Base-by-base conservation (phyloP, 805 yeast genomes). In the Blastobotrys mokoenaii region DNA sequence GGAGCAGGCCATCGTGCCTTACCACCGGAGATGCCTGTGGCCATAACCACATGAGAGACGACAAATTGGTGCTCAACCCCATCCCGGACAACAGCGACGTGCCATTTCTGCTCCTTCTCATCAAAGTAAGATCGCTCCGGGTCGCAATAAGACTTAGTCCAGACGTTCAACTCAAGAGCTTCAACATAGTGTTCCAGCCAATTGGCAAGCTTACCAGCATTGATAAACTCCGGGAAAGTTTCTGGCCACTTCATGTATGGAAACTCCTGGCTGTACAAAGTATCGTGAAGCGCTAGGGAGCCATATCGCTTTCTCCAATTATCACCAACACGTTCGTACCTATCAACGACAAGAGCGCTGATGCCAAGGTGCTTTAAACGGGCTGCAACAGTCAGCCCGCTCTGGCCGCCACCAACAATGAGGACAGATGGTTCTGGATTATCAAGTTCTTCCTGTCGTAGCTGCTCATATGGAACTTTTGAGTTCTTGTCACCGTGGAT, bases 371-470 rank as follows among this genome's bases (percentile, higher is more conserved):
- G 55, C 46, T 67, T 67, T 53, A 70, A 57, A 43, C 73, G 57
- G 1, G 74, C 72, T 29, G 74, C 73, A 29, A 63, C 53, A 25
- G 65, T 66, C 29, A 71, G 55, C 3, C 74, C 74, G 48, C 67
- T 64, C 54, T 71, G 76, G 18, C 76, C 74, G 45, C 72, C 76
- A 33, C 76, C 74, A 38, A 71, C 69, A 48, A 71, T 58, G 34
- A 71, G 57, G 17, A 70, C 74, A 15, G 63, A 42, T 3, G 74
- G 74, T 50, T 68, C 65, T 2, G 52, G 52, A 37, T 50, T 41
- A 17, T 45, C 51, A 25, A 40, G n/a, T 29, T 46, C 42, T 22
- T 29, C 39, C 20, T 12, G 29, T 18, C 41, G 48, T 3, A 38
- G 7, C 25, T 15, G 37, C 39, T 31, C 38, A 17, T 38, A 38